phyloP scores from a whole-genome alignment of 805 yeast species.

The Tanozyma kutaoensis region DNA sequence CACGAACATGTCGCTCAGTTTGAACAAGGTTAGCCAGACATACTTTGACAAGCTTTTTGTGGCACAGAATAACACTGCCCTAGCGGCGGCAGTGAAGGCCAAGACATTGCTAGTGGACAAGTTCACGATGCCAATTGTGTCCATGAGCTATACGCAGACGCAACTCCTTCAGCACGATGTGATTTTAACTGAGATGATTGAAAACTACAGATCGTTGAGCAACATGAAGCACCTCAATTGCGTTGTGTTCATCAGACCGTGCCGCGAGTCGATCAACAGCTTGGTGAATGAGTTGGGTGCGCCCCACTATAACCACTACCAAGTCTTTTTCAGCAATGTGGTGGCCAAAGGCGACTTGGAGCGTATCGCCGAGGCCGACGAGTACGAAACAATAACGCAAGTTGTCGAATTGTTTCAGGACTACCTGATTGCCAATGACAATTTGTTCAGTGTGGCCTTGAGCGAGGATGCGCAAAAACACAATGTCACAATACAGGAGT shows the following conservation, averaged over 20 bases:
- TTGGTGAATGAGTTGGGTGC: conserved; percentile 54
- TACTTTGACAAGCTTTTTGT: conserved; percentile 9
- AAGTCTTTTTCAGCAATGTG: conserved; percentile 64
- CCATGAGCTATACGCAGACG: conserved; percentile 85
- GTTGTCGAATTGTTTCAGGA: conserved; percentile 83
- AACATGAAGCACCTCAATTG: conserved; percentile 62
- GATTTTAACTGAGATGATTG: conserved; percentile 56
- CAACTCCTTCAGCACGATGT: conserved; percentile 70
- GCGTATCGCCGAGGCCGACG: conserved; percentile 81
- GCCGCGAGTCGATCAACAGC: conserved; percentile 43
- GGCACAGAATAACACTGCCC: conserved; percentile 6
- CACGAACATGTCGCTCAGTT: conserved; percentile 4
- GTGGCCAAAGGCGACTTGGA: conserved; percentile 72
- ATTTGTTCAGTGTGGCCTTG: conserved; percentile 31
- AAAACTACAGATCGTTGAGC: no score
- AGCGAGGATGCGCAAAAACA: conserved; percentile 25
- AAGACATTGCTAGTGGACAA: conserved; percentile 70
- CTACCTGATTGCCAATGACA: conserved; percentile 59
- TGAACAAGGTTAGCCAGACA: conserved; percentile 6
- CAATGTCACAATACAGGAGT: conserved; percentile 18
- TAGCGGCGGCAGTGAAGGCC: conserved; percentile 24
- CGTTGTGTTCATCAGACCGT: conserved; percentile 66
- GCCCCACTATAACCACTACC: conserved; percentile 75
- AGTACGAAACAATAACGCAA: conserved; percentile 59
- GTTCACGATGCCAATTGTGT: conserved; percentile 69